These are phyloP conservation scores for Yarrowia sp. DNA, from an alignment of 805 yeast species.

Conservation along the genomic window DNA sequence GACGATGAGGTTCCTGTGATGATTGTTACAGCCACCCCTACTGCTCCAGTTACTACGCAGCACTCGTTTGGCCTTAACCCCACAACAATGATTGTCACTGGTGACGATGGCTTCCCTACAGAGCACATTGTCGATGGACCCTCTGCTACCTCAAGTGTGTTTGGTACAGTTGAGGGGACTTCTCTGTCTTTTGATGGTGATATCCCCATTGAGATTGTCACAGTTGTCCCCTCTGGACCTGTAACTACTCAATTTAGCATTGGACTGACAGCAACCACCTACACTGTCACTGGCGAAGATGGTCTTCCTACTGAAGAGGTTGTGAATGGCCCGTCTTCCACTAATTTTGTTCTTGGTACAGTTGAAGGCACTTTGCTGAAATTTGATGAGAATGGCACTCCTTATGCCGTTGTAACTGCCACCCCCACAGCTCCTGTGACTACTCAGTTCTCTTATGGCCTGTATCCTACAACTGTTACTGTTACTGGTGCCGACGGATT, in stretches of 20 bases:
- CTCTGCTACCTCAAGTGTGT: background rate
- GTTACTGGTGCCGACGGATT: background rate
- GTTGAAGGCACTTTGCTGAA: background rate
- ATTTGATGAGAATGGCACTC: background rate
- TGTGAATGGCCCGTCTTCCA: background rate
- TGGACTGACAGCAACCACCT: no score
- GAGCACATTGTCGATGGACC: background rate
- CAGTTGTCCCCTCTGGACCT: background rate
- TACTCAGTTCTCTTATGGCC: background rate
- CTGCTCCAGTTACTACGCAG: background rate
- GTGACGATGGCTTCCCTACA: background rate
- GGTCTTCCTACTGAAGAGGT: background rate
- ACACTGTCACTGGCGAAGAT: background rate
- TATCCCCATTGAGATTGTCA: background rate
- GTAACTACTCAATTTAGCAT: no score
- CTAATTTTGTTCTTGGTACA: background rate
- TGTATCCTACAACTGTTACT: background rate
- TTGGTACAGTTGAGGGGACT: background rate
- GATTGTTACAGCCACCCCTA: background rate
- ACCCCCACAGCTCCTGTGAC: background rate
- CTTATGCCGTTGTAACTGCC: background rate
- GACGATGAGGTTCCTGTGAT: background rate
- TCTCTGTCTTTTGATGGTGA: background rate
- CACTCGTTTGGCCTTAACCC: background rate
- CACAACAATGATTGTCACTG: background rate